A percentile compares a stretch with the other conserved stretches of the same genome.
phyloP scores from a whole-genome alignment of 1,284 basidiomycete species.

The Sanghuangporus weigelae region DNA sequence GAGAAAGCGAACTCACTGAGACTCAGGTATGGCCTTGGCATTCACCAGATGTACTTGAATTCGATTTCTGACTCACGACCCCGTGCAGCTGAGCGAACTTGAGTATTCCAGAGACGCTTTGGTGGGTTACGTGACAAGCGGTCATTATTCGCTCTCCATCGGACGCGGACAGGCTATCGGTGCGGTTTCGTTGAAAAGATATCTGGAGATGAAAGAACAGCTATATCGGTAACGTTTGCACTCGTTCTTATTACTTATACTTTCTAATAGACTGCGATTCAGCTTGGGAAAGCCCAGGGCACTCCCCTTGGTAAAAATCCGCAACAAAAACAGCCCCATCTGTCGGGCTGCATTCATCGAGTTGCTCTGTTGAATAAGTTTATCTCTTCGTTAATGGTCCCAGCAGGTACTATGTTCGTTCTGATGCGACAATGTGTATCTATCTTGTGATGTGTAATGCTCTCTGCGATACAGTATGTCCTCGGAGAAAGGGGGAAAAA shows the following conservation, averaged over 20 bases:
- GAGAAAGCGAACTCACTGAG: conserved; percentile 32
- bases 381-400: not conserved
- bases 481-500: not conserved
- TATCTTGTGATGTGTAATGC: not conserved
- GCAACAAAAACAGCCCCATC: conserved; percentile 36
- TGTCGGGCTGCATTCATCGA: conserved; percentile 32
- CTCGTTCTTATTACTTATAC: conserved; percentile 14
- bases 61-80: not conserved
- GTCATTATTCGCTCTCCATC: conserved; percentile 71
- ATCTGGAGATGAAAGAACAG: conserved; percentile 50
- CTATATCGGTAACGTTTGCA: conserved; percentile 36
- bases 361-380: conserved; percentile 8
- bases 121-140: conserved; percentile 78
- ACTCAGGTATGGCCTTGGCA: conserved; percentile 34
- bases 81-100: conserved; percentile 32
- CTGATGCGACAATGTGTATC: conserved; percentile 14
- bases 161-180: conserved; percentile 75
- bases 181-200: conserved; percentile 51
- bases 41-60: not conserved
- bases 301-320: conserved; percentile 33
- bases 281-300: conserved; percentile 23
- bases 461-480: conserved; percentile 8
- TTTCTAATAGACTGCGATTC: not conserved
- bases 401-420: conserved; percentile 18
- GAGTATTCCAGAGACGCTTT: conserved; percentile 30